These are phyloP conservation scores for Magnusiomyces ingens DNA, from an alignment of 1,139 yeast genomes.

Conservation along the genomic window DNA sequence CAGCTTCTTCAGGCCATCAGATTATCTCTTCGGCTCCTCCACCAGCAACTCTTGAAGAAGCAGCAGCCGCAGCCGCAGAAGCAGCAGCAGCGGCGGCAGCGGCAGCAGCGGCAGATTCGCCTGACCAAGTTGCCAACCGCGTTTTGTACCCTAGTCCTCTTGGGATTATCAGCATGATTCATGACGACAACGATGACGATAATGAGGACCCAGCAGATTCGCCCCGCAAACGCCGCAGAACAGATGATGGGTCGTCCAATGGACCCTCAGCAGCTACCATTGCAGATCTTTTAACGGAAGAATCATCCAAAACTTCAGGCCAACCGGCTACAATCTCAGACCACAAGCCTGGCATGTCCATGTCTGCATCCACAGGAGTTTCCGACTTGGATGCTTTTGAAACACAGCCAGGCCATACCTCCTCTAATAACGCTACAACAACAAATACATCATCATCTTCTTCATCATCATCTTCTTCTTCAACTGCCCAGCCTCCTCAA, in stretches of 20 bases:
- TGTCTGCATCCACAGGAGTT: not conserved
- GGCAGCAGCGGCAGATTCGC: not conserved
- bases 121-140: not conserved
- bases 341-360: not conserved
- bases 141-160: not conserved
- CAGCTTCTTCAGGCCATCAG: not conserved
- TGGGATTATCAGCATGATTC: conserved; percentile 7
- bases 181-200: not conserved
- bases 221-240: not conserved
- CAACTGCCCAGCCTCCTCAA: not conserved
- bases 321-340: not conserved
- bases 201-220: not conserved
- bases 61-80: not conserved
- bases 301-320: not conserved
- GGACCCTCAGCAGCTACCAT: not conserved
- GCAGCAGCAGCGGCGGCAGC: not conserved
- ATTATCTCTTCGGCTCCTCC: not conserved
- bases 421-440: not conserved
- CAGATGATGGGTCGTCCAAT: not conserved
- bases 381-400: not conserved
- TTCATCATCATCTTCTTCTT: not conserved
- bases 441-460: not conserved
- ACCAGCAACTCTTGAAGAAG: not conserved
- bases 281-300: not conserved
- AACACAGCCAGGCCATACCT: not conserved